These are phyloP conservation scores for Boletellus ananas DNA, from an alignment of 768 basidiomycete genomes.

Conservation along the genomic window DNA sequence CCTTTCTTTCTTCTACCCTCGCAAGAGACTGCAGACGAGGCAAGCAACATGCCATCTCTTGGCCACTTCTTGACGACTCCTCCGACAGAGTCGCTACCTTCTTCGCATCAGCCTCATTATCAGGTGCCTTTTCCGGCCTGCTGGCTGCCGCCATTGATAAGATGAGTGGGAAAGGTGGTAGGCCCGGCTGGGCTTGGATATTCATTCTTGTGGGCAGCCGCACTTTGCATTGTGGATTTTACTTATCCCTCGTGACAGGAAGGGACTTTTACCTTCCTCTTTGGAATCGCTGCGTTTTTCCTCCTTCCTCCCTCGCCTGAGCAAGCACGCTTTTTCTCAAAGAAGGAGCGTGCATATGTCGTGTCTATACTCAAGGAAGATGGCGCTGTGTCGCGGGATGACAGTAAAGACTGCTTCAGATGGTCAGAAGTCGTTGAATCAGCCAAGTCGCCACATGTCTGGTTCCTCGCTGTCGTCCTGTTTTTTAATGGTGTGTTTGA, in stretches of 20 bases:
- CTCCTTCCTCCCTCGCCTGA: constrained; percentile 42
- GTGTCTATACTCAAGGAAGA: constrained; percentile 17
- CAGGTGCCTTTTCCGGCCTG: constrained; percentile 59
- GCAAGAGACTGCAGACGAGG: constrained; percentile 1
- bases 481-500: constrained; percentile 47
- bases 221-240: not conserved
- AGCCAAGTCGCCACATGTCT: constrained; percentile 50
- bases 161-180: constrained; percentile 49
- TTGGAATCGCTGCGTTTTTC: constrained; percentile 48
- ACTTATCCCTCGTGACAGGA: constrained; percentile 28
- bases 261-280: constrained; percentile 56
- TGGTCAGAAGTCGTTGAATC: constrained; percentile 52
- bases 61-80: not conserved
- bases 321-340: constrained; percentile 41
- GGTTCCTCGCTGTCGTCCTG: constrained; percentile 45
- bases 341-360: constrained; percentile 47
- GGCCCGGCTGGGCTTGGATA: constrained; percentile 57
- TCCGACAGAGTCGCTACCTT: constrained; percentile 33
- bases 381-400: constrained; percentile 37
- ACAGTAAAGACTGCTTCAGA: constrained; percentile 43
- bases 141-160: constrained; percentile 50
- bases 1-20: not conserved
- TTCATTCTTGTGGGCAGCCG: constrained; percentile 41
- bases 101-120: constrained; percentile 46
- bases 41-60: not conserved